Base-by-base conservation (phyloP, 225 moss, liverwort and hornwort genomes). In the Neckera pumila region DNA sequence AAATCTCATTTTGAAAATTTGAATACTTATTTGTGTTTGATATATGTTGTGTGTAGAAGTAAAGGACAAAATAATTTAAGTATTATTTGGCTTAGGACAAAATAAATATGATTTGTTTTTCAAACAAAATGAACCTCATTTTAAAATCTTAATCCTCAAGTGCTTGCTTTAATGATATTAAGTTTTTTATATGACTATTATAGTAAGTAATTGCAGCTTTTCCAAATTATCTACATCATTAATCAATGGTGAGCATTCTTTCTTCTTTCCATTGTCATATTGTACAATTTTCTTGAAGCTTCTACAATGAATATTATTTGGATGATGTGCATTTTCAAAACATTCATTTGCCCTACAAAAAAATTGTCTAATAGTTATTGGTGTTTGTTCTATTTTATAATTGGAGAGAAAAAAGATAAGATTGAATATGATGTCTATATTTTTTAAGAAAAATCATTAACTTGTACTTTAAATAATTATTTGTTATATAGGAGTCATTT, bases 181-280 rank as follows among this genome's bases (percentile, higher is more conserved):
- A 45, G 0, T 17, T 5, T 28, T 27, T 42, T 10, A 73, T 45
- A 45, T 28, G 2, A 45, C 45, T 28, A 45, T 17, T 8, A 8
- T 45, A 10, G 6, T 10, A 45, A 73, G 2, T 3, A 4, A 28
- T 0, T 43, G 0, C 28, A 73, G 10, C 10, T 45, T 17, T 2
- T 73, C 28, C 2, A 43, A 72, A 45, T 43, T 6, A 45, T 28
- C 9, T 28, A 73, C 28, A 17, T 10, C 28, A 73, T 43, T 28
- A 6, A 45, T 6, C 28, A 20, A 43, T 27, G 5, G 28, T 72
- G 12, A 43, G 0, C 5, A 72, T 43, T 43, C 9, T 43, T 27
- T 27, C 9, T 43, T 27, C 27, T 75, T 74, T 26, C 15, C 9
- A 47, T 31, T 75, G 30, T 19, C 4, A 31, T 20, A 11, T n/a